A percentile compares a stretch with the other conserved stretches of the same genome.
Conservation (phyloP, 2,329 filamentous ascomycete species). For the Fusarium sp. region DNA sequence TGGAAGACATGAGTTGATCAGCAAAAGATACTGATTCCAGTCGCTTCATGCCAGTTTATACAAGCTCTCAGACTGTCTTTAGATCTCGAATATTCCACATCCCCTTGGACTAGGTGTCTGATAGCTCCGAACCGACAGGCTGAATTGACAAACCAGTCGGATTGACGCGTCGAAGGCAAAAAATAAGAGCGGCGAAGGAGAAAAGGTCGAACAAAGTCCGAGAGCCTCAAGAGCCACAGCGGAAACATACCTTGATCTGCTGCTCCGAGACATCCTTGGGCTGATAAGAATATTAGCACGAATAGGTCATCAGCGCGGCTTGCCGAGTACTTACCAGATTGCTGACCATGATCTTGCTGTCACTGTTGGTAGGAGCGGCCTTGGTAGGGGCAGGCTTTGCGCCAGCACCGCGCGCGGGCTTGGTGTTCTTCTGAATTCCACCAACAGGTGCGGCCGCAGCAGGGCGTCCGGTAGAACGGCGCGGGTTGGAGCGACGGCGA, state of each 20-base stretch:
- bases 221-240: constrained; percentile 75
- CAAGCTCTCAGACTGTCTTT: neutral
- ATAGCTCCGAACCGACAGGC: constrained; percentile 42
- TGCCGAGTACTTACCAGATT: constrained; percentile 79
- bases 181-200: constrained; percentile 53
- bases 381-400: constrained; percentile 74
- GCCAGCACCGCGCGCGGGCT: constrained; percentile 66
- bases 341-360: constrained; percentile 98
- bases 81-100: neutral
- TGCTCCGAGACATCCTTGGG: constrained; percentile 95
- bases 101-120: constrained; percentile 24
- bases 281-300: constrained; percentile 67
- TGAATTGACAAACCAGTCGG: constrained; percentile 33
- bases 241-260: constrained; percentile 99
- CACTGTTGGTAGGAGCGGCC: constrained; percentile 69
- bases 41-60: neutral
- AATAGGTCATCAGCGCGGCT: neutral
- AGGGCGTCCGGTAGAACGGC: constrained; percentile 63
- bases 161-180: constrained; percentile 47
- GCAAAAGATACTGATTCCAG: neutral
- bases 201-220: constrained; percentile 76
- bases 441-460: constrained; percentile 78
- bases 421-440: constrained; percentile 84
- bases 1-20: neutral
- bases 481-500: constrained; percentile 62